Conservation (phyloP, 805 yeast genomes). For the Cyberlindnera americana region DNA sequence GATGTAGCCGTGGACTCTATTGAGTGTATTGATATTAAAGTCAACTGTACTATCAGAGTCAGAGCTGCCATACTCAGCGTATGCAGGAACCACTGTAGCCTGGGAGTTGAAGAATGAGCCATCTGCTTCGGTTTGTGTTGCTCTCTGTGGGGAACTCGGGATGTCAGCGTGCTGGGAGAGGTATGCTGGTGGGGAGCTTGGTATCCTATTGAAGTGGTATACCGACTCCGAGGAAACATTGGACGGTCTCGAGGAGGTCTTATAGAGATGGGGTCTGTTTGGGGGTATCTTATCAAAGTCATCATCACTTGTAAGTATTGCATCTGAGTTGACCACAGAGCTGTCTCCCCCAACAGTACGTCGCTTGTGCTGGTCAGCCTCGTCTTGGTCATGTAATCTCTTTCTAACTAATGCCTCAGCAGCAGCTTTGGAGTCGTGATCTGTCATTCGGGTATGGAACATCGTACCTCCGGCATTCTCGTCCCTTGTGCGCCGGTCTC, state of each 20-base stretch:
- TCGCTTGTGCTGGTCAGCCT: conserved; percentile 15
- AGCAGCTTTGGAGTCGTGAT: neutral
- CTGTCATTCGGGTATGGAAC: conserved; percentile 38
- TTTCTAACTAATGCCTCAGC: conserved; percentile 18
- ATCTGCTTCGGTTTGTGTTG: conserved; percentile 1
- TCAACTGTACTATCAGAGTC: conserved; percentile 21
- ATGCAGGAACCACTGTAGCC: conserved; percentile 21
- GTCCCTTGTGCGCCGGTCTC: conserved; percentile 37
- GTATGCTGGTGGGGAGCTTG: conserved; percentile 26
- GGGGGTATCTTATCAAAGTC: conserved; percentile 2
- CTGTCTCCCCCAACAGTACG: conserved; percentile 11
- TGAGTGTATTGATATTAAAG: conserved; percentile 24
- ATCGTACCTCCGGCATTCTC: conserved; percentile 41
- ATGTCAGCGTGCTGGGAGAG: conserved; percentile 4
- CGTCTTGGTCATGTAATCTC: conserved; percentile 17
- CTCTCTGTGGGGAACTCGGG: conserved; percentile 20
- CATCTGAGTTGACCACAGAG: conserved; percentile 20
- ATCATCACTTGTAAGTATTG: conserved; percentile 23
- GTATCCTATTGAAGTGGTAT: conserved; percentile 20
- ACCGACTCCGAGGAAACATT: conserved; percentile 24
- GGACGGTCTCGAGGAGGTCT: conserved; percentile 21
- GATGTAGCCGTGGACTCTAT: conserved; percentile 23
- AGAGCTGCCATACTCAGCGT: conserved; percentile 5
- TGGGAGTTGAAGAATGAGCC: conserved; percentile 20
- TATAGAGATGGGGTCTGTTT: conserved; percentile 5